Evolutionary conservation across 1,284 basidiomycete species (phyloP).

Genomic region (Heterobasidion occidentale): DNA sequence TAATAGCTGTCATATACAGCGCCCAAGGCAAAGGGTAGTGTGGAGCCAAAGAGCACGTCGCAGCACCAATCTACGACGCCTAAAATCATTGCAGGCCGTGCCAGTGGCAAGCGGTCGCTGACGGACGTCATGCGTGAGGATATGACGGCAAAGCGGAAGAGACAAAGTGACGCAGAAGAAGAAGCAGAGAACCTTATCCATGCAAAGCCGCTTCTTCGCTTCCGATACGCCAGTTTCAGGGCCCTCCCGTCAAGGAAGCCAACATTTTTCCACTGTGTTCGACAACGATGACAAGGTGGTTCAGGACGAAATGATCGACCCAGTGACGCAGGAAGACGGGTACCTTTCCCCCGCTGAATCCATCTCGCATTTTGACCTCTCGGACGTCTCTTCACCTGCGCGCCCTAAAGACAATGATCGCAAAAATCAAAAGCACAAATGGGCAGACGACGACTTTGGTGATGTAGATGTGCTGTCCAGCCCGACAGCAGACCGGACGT

Average conservation of each 20-base stretch:
- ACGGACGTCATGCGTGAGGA: constrained; percentile 63
- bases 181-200: background rate
- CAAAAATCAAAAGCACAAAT: background rate
- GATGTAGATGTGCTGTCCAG: background rate
- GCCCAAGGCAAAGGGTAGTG: constrained; percentile 32
- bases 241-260: constrained; percentile 10
- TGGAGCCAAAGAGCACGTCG: constrained; percentile 16
- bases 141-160: constrained; percentile 42
- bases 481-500: background rate
- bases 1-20: constrained; percentile 16
- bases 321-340: constrained; percentile 66
- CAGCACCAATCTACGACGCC: constrained; percentile 4
- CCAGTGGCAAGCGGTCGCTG: constrained; percentile 68
- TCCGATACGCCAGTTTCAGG: background rate
- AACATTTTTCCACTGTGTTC: constrained; percentile 18
- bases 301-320: constrained; percentile 12
- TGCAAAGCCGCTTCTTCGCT: background rate
- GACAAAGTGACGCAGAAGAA: constrained; percentile 9
- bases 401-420: constrained; percentile 16
- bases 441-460: constrained; percentile 29
- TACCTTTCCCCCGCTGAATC: constrained; percentile 63
- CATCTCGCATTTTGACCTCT: constrained; percentile 24
- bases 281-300: constrained; percentile 16
- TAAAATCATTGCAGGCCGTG: constrained; percentile 36
- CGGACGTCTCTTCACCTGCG: constrained; percentile 59